phyloP scores from a whole-genome alignment of 2,329 filamentous ascomycete species.

The Phaeosphaeria sp. region DNA sequence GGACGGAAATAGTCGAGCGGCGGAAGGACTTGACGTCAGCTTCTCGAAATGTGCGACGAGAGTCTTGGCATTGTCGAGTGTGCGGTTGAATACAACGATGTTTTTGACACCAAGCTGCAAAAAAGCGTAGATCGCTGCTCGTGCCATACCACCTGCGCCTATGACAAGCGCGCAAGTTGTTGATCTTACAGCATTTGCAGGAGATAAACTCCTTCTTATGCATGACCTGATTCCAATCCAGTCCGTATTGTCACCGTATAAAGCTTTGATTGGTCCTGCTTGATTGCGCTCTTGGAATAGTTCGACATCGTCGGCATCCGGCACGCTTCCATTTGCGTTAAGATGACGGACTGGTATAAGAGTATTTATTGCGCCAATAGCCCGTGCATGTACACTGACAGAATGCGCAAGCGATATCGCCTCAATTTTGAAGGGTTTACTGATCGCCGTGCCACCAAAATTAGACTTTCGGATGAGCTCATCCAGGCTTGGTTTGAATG shows the following conservation, averaged over 20 bases:
- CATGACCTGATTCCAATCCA: slow-evolving; percentile 80
- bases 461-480: slow-evolving; percentile 67
- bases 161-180: slow-evolving; percentile 61
- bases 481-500: slow-evolving; percentile 63
- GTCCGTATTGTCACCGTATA: slow-evolving; percentile 82
- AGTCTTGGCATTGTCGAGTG: slow-evolving; percentile 67
- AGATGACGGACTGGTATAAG: slow-evolving; percentile 73
- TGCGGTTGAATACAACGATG: slow-evolving; percentile 77
- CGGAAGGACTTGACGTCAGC: slow-evolving; percentile 40
- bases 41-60: slow-evolving; percentile 73
- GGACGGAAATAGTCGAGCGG: slow-evolving; percentile 28
- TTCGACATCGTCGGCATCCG: slow-evolving; percentile 60
- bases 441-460: slow-evolving; percentile 75
- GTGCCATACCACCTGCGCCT: slow-evolving; percentile 73
- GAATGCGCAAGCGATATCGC: slow-evolving; percentile 69
- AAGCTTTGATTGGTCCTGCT: slow-evolving; percentile 69
- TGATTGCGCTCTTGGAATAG: slow-evolving; percentile 65
- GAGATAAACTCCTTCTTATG: slow-evolving; percentile 73
- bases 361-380: slow-evolving; percentile 79
- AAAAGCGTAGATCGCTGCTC: slow-evolving; percentile 79
- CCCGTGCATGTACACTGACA: slow-evolving; percentile 73
- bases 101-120: slow-evolving; percentile 79
- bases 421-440: slow-evolving; percentile 76
- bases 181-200: slow-evolving; percentile 65
- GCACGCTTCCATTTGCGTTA: slow-evolving; percentile 62